Base-by-base conservation (phyloP, 176 grass and related monocot genomes). In the Rhynchospora breviuscula region DNA sequence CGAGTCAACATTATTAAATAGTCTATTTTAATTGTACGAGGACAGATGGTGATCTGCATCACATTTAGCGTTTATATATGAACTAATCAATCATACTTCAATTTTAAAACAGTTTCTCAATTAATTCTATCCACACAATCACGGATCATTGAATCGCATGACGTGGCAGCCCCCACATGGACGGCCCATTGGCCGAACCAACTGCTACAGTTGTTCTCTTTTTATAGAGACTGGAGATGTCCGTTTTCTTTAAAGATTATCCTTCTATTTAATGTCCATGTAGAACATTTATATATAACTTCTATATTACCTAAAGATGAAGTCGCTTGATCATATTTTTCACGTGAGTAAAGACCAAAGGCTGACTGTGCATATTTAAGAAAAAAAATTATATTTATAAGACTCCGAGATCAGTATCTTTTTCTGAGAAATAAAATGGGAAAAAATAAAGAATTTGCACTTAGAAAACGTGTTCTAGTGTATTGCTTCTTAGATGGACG, bases 41-140 rank as follows among this genome's bases (percentile, higher is more conserved):
- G 18, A 71, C 67, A 71, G 35, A n/a, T 71, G 67, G 7, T 47
- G 67, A 47, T 71, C 65, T 68, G 5, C 40, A 11, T 21, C 6
- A 74, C 49, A 18, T 49, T 13, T 51, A 25, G 45, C 10, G n/a
- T 48, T 74, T 23, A 8, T 29, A 29, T 29, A 29, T 73, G 8
- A 65, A 67, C 14, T 33, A 67, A 47, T 71, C 29, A 81, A 79
- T 60, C 26, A 25, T 15, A 61, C 8, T 44, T 81, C 59, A 81
- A 65, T 65, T 81, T 63, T 43, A 81, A 47, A 23, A 25, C 2
- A 63, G 25, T 81, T 81, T 81, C 59, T 81, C 58, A 43, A 8
- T 63, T 22, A 48, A 81, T 47, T 29, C 7, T 11, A n/a, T 49
- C n/a, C 43, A 11, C 43, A 47, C 67, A 74, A 48, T 74, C 45